A percentile compares a stretch with the other conserved stretches of the same genome.
Conservation (phyloP, 2,329 filamentous ascomycete species). For the Ophidiomyces ophidiicola region DNA sequence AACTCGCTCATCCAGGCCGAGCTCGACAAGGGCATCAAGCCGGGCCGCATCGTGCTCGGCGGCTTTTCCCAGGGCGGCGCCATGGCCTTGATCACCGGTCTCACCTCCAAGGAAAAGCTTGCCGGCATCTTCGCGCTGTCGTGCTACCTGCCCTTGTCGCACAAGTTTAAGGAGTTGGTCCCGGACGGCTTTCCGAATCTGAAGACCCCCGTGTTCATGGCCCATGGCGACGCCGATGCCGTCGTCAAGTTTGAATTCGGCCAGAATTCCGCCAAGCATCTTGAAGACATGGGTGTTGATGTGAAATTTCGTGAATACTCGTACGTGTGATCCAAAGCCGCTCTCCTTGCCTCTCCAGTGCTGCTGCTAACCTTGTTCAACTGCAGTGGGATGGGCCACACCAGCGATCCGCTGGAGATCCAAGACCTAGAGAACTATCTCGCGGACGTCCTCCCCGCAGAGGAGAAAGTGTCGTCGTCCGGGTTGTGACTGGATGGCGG, state of each 20-base stretch:
- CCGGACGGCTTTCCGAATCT: constrained; percentile 49
- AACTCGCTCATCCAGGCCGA: constrained; percentile 68
- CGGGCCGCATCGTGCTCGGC: constrained; percentile 69
- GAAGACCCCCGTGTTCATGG: constrained; percentile 76
- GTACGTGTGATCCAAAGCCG: constrained; percentile 37
- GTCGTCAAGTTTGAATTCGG: constrained; percentile 62
- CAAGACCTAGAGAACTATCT: constrained; percentile 63
- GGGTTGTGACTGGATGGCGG: constrained; percentile 9
- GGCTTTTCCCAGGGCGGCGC: constrained; percentile 63
- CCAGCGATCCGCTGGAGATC: constrained; percentile 64
- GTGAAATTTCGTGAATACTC: constrained; percentile 65
- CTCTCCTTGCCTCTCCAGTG: no score
- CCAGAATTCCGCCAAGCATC: constrained; percentile 49
- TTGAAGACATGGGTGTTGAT: constrained; percentile 59
- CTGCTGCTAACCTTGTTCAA: neutral
- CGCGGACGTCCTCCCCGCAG: constrained; percentile 41
- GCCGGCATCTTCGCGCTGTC: constrained; percentile 82
- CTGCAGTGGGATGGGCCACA: constrained; percentile 57
- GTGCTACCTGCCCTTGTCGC: constrained; percentile 62
- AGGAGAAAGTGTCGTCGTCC: constrained; percentile 21
- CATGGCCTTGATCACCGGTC: constrained; percentile 67
- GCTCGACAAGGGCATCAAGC: constrained; percentile 65
- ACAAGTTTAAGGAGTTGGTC: constrained; percentile 48
- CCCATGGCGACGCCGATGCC: constrained; percentile 66
- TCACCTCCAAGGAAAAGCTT: constrained; percentile 61